Conservation (phyloP, 257 asterid genomes). For the Lycium barbarum region DNA sequence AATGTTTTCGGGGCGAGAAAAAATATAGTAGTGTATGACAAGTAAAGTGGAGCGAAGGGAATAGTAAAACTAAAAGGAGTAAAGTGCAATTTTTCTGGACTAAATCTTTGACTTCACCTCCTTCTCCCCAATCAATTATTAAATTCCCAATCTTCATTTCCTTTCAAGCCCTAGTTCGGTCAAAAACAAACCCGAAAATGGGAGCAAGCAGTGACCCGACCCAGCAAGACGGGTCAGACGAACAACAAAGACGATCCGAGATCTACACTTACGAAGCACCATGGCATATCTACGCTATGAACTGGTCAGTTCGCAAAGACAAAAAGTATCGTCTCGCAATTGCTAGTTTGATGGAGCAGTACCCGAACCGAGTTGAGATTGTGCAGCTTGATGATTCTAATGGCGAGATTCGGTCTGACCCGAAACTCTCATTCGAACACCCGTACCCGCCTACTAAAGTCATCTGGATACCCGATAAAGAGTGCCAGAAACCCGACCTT, state of each 20-base stretch:
- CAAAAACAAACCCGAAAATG: constrained; percentile 41
- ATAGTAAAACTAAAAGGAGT: neutral
- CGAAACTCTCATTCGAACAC: constrained; percentile 83
- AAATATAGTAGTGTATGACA: too few species aligned
- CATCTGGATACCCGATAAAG: constrained; percentile 90
- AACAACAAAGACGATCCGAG: constrained; percentile 96
- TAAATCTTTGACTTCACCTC: neutral
- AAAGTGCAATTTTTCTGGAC: constrained; percentile 17
- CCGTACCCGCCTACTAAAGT: constrained; percentile 95
- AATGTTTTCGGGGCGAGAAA: too few species aligned
- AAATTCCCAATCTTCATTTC: neutral
- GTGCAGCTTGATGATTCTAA: constrained; percentile 86
- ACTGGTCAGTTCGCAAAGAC: constrained; percentile 94
- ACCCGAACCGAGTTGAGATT: constrained; percentile 82
- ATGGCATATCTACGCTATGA: constrained; percentile 97
- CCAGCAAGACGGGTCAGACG: constrained; percentile 84
- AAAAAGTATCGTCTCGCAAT: constrained; percentile 89
- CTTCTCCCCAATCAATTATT: neutral
- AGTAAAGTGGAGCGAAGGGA: too few species aligned
- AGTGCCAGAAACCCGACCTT: constrained; percentile 88
- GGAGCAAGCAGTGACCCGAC: constrained; percentile 81
- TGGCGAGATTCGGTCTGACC: constrained; percentile 87
- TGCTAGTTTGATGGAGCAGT: constrained; percentile 83
- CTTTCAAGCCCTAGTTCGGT: neutral
- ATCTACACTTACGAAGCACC: constrained; percentile 99